Base-by-base conservation (phyloP, 345 rosid genomes). In the Populus pruinosa region DNA sequence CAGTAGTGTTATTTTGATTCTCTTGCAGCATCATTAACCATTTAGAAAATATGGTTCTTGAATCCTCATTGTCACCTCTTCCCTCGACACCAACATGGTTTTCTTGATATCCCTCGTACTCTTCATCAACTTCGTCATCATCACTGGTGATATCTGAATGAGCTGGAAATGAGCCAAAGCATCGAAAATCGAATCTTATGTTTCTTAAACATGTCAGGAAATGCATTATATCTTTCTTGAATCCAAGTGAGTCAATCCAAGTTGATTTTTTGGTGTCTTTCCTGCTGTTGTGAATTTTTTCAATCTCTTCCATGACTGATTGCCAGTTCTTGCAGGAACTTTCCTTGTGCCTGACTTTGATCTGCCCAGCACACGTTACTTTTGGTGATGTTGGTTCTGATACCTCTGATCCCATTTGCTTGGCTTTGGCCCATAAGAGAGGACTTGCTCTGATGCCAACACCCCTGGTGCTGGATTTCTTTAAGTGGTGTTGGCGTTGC, bases 361-460 rank as follows among this genome's bases (percentile, higher is more conserved):
- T 91, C 90, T 95, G 95, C 39, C 99, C 99, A 5, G 93, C 94
- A 49, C 99, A 95, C 1, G 95, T 95, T 33, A 95, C 97, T 78
- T 91, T 89, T 1, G 99, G 98, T 9, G 99, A 95, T 11, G 93
- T 93, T 0, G 99, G 99, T 65, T 95, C 97, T 12, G 87, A 74
- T 25, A 78, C 86, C 79, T 77, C 92, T 2, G 85, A 77, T 0
- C 87, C 91, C 78, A 86, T 82, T 39, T 85, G 89, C 86, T 87
- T 91, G 77, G 49, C 78, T 77, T 89, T 90, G 56, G 90, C 85
- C 97, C 95, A 88, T n/a, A 88, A 73, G 12, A 85, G 85, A 78
- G 97, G 96, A 76, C 93, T 90, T 8, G 82, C 88, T 50, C 59
- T 80, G 31, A 84, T 72, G 4, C 71, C 77, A 0, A 77, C 84